Conservation (phyloP, 2,329 filamentous ascomycete species). For the Botryotinia narcissicola region DNA sequence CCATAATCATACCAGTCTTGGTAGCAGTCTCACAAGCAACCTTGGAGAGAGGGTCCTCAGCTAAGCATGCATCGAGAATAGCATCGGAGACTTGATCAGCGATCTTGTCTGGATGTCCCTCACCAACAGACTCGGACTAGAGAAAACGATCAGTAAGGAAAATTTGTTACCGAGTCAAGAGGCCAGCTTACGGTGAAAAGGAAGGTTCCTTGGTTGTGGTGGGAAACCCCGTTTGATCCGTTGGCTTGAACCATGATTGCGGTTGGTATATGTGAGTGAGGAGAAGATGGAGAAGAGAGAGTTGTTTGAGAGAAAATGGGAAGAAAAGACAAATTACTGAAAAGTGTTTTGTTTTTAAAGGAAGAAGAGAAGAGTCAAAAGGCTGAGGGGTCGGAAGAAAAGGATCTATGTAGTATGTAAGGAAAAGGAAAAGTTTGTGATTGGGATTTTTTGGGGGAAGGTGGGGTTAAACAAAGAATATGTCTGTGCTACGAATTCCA, state of each 20-base stretch:
- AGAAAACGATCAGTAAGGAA: conserved; percentile 24
- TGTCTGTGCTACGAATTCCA: conserved; percentile 1
- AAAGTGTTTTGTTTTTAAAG: conserved; percentile 58
- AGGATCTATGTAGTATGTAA: background rate
- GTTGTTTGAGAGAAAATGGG: conserved; percentile 44
- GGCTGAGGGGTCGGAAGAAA: conserved; percentile 21
- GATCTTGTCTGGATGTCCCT: conserved; percentile 95
- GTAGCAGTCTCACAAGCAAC: conserved; percentile 98
- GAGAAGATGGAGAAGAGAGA: conserved; percentile 48
- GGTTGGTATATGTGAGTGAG: conserved; percentile 63
- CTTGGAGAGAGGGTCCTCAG: conserved; percentile 95
- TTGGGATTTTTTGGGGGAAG: conserved; percentile 10
- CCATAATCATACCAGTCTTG: conserved; percentile 99
- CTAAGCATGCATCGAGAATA: conserved; percentile 95
- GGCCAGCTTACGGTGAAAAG: conserved; percentile 68
- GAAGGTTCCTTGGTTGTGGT: conserved; percentile 68
- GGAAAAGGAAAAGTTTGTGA: conserved; percentile 19
- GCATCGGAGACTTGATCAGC: conserved; percentile 98
- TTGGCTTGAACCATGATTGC: conserved; percentile 55
- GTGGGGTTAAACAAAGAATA: conserved; percentile 20
- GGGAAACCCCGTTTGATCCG: conserved; percentile 37
- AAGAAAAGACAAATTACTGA: conserved; percentile 35
- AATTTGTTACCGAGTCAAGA: background rate
- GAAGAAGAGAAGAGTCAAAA: conserved; percentile 44
- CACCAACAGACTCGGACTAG: conserved; percentile 81